phyloP scores from a whole-genome alignment of 805 yeast species.

The Phaffomyces thermotolerans region DNA sequence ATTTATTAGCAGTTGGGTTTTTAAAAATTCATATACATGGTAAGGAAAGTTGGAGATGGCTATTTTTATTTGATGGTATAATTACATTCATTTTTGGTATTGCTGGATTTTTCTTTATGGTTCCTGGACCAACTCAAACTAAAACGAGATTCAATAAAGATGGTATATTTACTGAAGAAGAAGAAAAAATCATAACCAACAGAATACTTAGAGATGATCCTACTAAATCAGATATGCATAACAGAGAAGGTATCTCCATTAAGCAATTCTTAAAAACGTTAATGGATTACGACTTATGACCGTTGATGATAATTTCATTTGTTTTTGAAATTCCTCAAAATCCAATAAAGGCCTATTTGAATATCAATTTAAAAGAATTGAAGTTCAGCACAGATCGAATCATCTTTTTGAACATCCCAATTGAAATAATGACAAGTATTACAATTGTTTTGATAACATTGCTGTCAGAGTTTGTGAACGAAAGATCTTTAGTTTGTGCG shows the following conservation, averaged over 20 bases:
- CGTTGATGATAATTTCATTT: conserved; percentile 43
- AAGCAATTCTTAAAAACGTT: conserved; percentile 34
- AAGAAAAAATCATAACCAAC: conserved; percentile 51
- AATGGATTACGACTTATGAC: conserved; percentile 48
- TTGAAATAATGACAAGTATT: conserved; percentile 31
- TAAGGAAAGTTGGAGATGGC: conserved; percentile 32
- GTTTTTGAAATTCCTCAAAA: conserved; percentile 31
- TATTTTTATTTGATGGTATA: conserved; percentile 58
- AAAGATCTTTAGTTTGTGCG: conserved; percentile 25
- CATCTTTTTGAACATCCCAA: conserved; percentile 47
- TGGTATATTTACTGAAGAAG: conserved; percentile 47
- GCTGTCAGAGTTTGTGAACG: conserved; percentile 29
- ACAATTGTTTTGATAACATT: conserved; percentile 30
- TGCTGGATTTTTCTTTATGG: conserved; percentile 41
- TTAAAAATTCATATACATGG: conserved; percentile 31
- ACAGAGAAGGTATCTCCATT: conserved; percentile 43
- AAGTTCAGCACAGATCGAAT: conserved; percentile 49
- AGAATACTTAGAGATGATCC: conserved; percentile 59
- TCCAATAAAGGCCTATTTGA: conserved; percentile 38
- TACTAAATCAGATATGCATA: conserved; percentile 55
- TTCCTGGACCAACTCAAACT: conserved; percentile 48
- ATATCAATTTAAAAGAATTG: conserved; percentile 39
- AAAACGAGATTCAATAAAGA: conserved; percentile 40
- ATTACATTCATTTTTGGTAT: conserved; percentile 49
- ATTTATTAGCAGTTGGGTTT: conserved; percentile 48